Evolutionary conservation across 208 protist genomes (phyloP), one percentile per base, ranked within the genome.

Genomic region (Wallacemonas sp.): DNA sequence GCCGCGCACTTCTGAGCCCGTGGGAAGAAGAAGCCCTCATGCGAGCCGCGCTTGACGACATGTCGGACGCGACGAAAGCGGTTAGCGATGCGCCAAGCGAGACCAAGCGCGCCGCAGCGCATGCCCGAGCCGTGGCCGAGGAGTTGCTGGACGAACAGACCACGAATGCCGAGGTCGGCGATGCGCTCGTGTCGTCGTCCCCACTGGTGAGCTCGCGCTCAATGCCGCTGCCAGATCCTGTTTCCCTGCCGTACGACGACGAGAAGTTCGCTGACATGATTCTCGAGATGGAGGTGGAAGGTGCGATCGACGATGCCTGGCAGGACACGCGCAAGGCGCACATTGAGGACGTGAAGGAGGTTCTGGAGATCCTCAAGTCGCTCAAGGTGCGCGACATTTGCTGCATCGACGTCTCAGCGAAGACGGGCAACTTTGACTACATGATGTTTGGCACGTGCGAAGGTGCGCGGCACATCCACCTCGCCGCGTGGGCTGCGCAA

Each of bases 251-350:
- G 14, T 96, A 90, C 76, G 91, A 96, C 63, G 91, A 96, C 65
- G 84, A 93, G 55, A 61, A 60, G 2, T 94, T 93, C 71, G 91
- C 91, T 0, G 84, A 93, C 44, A 91, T 77, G 74, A 41, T 96
- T 39, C 74, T 96, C n/a, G 57, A 92, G 62, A 96, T 96, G 91
- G 88, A 94, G 64, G 88, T 94, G 57, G 88, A 96, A 30, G 91
- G 91, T 24, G 80, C 80, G 17, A 85, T 96, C 70, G 91, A 94
- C 72, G 88, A 96, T 32, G 41, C 73, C 11, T 96, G 91, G 88
- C 91, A 96, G 57, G 88, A 96, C 68, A 61, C 70, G 2, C 63
- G 70, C 24, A 81, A 76, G 43, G 88, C 91, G 2, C 78, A 84
- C 63, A 46, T 93, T 12, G 88, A 93, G 71, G 91, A 96, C 65